Base-by-base conservation (phyloP, 257 asterid genomes). In the Henckelia pumila region DNA sequence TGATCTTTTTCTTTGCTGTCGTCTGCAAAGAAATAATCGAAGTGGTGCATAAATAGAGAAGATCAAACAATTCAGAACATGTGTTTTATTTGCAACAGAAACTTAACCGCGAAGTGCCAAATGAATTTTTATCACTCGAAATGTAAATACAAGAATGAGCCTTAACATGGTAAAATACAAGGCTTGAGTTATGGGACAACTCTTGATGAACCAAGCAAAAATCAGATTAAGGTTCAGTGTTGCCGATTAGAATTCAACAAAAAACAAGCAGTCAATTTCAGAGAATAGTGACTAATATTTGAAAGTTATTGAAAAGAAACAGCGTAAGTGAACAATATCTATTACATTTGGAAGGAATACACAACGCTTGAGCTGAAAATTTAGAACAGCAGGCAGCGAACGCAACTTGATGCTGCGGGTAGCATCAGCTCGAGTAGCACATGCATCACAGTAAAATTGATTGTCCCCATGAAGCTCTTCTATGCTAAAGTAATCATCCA, bases 381-480 rank as follows among this genome's bases (percentile, higher is more conserved):
- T 93, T 9, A 93, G 93, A 73, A 93, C 89, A 68, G 88, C 74
- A 64, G 99, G 99, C 69, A 93, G 85, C 23, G 96, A 86, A 64
- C 95, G 97, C 87, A 93, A 80, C 77, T 86, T 90, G 73, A 93
- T 93, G 83, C 95, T 85, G 62, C 97, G 96, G 68, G 95, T 79
- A 72, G 99, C 99, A 85, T 93, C 92, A 72, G 80, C 99, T 76
- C 97, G 86, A 64, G 85, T 80, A 72, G 87, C 91, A 83, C 99
- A 93, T 26, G 94, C 85, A 67, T 68, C 86, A 76, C 99, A 93
- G 65, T 77, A 85, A 79, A 86, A 93, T 71, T 93, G 99, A 77
- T 93, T 93, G 72, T 93, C 99, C 77, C 96, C 99, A 69, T 86
- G 79, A 76, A 93, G 99, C 82, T 90, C 95, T 82, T 93, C 99